phyloP scores from a whole-genome alignment of 768 basidiomycete species.

The Leccinum uliginosum region DNA sequence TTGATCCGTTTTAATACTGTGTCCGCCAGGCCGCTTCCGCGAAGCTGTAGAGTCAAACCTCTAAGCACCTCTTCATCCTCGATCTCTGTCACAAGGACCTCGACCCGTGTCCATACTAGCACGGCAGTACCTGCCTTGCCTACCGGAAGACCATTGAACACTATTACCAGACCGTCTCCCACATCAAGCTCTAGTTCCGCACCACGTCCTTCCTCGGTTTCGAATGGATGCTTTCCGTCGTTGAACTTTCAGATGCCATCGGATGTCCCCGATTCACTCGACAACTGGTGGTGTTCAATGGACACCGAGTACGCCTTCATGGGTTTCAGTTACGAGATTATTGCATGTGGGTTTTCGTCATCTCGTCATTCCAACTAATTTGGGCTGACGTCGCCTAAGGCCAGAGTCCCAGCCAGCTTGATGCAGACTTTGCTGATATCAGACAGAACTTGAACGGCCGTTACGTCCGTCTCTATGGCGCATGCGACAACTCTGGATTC shows the following conservation, averaged over 20 bases:
- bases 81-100: neutral
- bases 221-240: slow-evolving; percentile 34
- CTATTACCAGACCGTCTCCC: neutral
- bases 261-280: slow-evolving; percentile 38
- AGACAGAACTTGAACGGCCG: slow-evolving; percentile 54
- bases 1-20: slow-evolving; percentile 6
- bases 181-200: neutral
- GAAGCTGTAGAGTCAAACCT: slow-evolving; percentile 3
- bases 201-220: neutral
- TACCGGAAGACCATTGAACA: neutral
- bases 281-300: slow-evolving; percentile 62
- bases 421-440: slow-evolving; percentile 57
- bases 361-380: neutral
- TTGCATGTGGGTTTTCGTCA: slow-evolving; percentile 43
- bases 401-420: slow-evolving; percentile 49
- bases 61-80: neutral
- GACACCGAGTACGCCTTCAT: slow-evolving; percentile 70
- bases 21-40: slow-evolving; percentile 13
- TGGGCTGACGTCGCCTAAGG: slow-evolving; percentile 35
- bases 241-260: slow-evolving; percentile 53
- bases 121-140: neutral
- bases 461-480: slow-evolving; percentile 53
- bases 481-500: slow-evolving; percentile 37
- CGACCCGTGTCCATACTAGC: neutral
- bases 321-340: slow-evolving; percentile 74